Conservation (phyloP, 768 basidiomycete genomes). For the Crucibulum laeve region DNA sequence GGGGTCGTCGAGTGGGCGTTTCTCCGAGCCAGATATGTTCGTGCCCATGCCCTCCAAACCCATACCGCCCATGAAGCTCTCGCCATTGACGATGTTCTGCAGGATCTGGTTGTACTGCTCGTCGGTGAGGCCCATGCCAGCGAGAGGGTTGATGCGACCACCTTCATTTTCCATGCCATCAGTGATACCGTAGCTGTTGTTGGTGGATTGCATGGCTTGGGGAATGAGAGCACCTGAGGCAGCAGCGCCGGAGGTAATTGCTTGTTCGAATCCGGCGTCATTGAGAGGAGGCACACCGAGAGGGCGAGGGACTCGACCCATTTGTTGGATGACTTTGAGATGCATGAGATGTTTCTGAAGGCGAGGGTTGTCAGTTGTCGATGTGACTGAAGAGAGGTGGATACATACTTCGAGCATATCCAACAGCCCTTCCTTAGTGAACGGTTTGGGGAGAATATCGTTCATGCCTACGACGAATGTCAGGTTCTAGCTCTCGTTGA, state of each 20-base stretch:
- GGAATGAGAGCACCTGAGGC: slow-evolving; percentile 6
- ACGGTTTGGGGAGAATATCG: slow-evolving; percentile 94
- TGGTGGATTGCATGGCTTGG: slow-evolving; percentile 1
- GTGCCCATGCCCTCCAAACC: slow-evolving; percentile 12
- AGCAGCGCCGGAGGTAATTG: slow-evolving; percentile 30
- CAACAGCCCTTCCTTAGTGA: slow-evolving; percentile 88
- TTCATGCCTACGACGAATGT: slow-evolving; percentile 81
- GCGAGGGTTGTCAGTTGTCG: slow-evolving; percentile 1
- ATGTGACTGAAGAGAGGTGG: neutral
- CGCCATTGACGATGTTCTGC: slow-evolving; percentile 65
- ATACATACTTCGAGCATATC: slow-evolving; percentile 82
- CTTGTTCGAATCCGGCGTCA: slow-evolving; percentile 50
- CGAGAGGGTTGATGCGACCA: slow-evolving; percentile 73
- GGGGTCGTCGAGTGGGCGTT: slow-evolving; percentile 30
- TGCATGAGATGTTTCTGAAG: slow-evolving; percentile 81
- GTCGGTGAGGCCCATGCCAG: slow-evolving; percentile 83
- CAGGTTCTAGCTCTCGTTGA: no score
- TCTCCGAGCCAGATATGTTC: slow-evolving; percentile 16
- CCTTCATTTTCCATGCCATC: no score
- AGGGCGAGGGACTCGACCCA: slow-evolving; percentile 60
- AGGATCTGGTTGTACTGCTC: slow-evolving; percentile 83
- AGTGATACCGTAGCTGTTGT: slow-evolving; percentile 16
- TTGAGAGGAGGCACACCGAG: slow-evolving; percentile 63
- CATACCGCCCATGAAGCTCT: slow-evolving; percentile 45
- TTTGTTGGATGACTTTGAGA: slow-evolving; percentile 80